Conservation (phyloP, 768 basidiomycete genomes). For the Mycena galopus region DNA sequence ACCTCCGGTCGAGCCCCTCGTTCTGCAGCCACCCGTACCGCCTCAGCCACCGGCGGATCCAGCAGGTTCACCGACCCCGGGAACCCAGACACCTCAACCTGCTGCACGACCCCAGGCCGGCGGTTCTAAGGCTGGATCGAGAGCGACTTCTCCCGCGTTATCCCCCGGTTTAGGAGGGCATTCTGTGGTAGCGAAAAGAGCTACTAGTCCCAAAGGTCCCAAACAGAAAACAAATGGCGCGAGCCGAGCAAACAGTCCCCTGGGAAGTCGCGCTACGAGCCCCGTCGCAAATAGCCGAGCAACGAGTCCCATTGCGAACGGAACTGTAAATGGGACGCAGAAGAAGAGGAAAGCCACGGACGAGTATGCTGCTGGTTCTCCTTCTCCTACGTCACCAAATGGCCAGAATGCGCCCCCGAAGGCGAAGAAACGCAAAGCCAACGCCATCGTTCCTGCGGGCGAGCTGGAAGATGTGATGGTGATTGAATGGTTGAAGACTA, state of each 20-base stretch:
- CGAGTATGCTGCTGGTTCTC: conserved; percentile 50
- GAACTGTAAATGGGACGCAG: conserved; percentile 37
- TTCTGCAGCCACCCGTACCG: conserved; percentile 58
- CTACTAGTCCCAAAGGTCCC: conserved; percentile 83
- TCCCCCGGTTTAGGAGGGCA: conserved; percentile 76
- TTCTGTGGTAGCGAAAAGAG: conserved; percentile 85
- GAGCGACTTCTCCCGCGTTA: conserved; percentile 61
- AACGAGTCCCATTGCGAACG: conserved; percentile 55
- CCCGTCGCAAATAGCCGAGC: conserved; percentile 59
- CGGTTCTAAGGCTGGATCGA: conserved; percentile 73
- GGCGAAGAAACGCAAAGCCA: conserved; percentile 69
- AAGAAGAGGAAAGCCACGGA: conserved; percentile 57
- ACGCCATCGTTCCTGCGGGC: conserved; percentile 58
- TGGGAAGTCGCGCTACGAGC: conserved; percentile 69
- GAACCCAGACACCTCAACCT: conserved; percentile 43
- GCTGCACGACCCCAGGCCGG: conserved; percentile 48
- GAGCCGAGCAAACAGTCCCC: conserved; percentile 73
- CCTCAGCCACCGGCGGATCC: conserved; percentile 62
- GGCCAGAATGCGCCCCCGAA: conserved; percentile 46
- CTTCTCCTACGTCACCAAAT: conserved; percentile 49
- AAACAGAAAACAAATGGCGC: conserved; percentile 64
- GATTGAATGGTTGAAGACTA: conserved; percentile 82
- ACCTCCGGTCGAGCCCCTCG: conserved; percentile 55
- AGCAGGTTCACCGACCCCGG: conserved; percentile 58
- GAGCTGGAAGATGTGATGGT: conserved; percentile 76